Evolutionary conservation across 164 flowering plant genomes (phyloP).

Genomic region (Tetrastigma voinierianum): DNA sequence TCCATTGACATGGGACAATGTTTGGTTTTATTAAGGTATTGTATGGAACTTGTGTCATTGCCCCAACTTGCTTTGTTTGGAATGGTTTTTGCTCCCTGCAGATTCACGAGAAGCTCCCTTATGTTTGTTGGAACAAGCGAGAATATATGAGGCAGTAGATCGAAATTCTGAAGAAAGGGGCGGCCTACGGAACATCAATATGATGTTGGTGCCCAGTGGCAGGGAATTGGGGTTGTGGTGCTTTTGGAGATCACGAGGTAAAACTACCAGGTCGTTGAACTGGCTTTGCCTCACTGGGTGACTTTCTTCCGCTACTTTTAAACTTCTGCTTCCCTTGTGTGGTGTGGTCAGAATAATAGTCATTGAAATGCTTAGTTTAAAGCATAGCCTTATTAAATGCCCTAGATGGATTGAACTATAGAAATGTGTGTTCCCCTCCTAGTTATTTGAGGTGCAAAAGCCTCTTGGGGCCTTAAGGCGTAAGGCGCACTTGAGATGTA

Average conservation of each 20-base stretch:
- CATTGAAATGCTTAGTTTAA: too few species aligned
- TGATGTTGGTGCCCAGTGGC: conserved; percentile 71
- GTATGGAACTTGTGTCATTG: too few species aligned
- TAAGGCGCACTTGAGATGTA: too few species aligned
- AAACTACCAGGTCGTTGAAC: conserved; percentile 75
- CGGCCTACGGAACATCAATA: conserved; percentile 22
- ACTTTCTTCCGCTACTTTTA: too few species aligned
- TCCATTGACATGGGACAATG: neutral
- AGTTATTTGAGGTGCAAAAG: too few species aligned
- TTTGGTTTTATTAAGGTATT: neutral
- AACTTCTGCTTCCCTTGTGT: too few species aligned
- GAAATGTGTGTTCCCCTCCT: too few species aligned
- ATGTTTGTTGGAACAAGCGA: conserved; percentile 16
- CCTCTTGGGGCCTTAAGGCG: too few species aligned
- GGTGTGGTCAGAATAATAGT: too few species aligned
- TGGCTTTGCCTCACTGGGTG: conserved; percentile 48
- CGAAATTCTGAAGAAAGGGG: conserved; percentile 6
- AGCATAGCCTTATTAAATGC: too few species aligned
- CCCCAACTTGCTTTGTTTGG: neutral
- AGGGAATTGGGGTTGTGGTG: conserved; percentile 99
- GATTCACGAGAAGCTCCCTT: conserved; percentile 26
- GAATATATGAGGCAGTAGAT: conserved; percentile 9
- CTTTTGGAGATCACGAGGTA: conserved; percentile 92
- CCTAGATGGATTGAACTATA: too few species aligned
- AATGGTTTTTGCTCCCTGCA: neutral